Evolutionary conservation across 345 rosid species (phyloP), one percentile per base, ranked within the genome.

Genomic region (Luvunga scandens): DNA sequence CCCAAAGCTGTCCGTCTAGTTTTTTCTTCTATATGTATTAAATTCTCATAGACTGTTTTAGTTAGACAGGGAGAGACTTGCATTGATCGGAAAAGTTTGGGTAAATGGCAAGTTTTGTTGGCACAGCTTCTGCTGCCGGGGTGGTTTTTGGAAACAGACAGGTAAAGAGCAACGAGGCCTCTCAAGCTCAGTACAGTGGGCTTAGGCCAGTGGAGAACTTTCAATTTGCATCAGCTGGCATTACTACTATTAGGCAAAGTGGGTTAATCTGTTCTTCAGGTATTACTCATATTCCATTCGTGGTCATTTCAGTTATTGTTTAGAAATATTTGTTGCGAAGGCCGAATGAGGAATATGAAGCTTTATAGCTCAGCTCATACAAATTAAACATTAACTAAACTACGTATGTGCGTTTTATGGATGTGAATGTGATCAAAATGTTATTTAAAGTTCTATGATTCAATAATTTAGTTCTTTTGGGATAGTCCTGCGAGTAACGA

Each of bases 31-130:
- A 33, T 75, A 24, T 71, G 68, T 48, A 63, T 60, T 38, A 71
- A 48, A 19, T 53, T 53, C 4, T 19, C 22, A 45, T 3, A 45
- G 13, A 1, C 57, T 53, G 57, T 18, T 53, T 16, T 6, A 53
- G 57, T 53, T 53, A 53, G 66, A 16, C 18, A 13, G 50, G 13
- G 18, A 45, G 50, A 13, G 50, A 45, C 50, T 3, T 18, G 5
- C 1, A 45, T 13, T 13, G 50, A 34, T 39, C 19, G 1, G 70
- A 53, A 56, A 71, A 33, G 30, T 45, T 13, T 13, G 42, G 24
- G 79, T 2, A 65, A 10, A 90, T 88, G 91, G 88, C 90, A 64
- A 76, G 82, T 74, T 21, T 88, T 83, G 80, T 80, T 24, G 80
- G 75, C 39, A 69, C 76, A 39, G 24, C 81, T 74, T 84, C 78